phyloP scores from a whole-genome alignment of 2,329 filamentous ascomycete species.

The Pseudocercospora musae region DNA sequence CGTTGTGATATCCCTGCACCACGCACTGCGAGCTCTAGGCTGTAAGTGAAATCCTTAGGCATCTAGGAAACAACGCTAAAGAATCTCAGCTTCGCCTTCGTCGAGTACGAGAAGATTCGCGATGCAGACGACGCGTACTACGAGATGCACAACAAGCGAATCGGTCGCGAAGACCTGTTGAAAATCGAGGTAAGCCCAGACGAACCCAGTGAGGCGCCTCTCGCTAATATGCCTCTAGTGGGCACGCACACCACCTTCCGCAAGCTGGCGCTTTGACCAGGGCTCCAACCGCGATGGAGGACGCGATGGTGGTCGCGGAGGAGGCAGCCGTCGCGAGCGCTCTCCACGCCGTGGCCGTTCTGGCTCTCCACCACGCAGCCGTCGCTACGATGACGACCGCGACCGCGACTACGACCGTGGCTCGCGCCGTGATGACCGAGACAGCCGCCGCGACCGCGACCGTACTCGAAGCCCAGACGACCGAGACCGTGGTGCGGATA shows the following conservation, averaged over 20 bases:
- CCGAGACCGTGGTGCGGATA: conserved; percentile 34
- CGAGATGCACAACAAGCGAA: conserved; percentile 99
- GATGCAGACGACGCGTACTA: conserved; percentile 99
- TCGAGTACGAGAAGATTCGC: conserved; percentile 97
- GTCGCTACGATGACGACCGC: conserved; percentile 71
- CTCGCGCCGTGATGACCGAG: conserved; percentile 65
- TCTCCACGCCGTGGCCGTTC: conserved; percentile 68
- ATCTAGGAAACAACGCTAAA: conserved; percentile 37
- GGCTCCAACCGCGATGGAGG: conserved; percentile 52
- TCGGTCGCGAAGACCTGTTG: conserved; percentile 88
- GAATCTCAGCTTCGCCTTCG: conserved; percentile 79
- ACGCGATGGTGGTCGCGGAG: conserved; percentile 58
- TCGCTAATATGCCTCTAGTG: conserved; percentile 59
- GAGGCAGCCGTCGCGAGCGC: conserved; percentile 59
- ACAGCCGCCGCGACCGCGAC: conserved; percentile 65
- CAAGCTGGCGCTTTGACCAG: conserved; percentile 96
- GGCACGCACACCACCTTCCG: conserved; percentile 95
- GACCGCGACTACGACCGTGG: conserved; percentile 74
- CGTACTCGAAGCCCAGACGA: conserved; percentile 58
- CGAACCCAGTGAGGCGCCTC: not conserved
- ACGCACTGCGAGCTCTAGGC: conserved; percentile 84
- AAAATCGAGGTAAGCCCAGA: conserved; percentile 99
- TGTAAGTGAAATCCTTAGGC: conserved; percentile 67
- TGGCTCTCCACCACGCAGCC: conserved; percentile 53
- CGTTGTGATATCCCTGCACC: conserved; percentile 98